A percentile compares a stretch with the other conserved stretches of the same genome.
Conservation (phyloP, 2,329 filamentous ascomycete genomes). For the Westerdykella aurantiaca region DNA sequence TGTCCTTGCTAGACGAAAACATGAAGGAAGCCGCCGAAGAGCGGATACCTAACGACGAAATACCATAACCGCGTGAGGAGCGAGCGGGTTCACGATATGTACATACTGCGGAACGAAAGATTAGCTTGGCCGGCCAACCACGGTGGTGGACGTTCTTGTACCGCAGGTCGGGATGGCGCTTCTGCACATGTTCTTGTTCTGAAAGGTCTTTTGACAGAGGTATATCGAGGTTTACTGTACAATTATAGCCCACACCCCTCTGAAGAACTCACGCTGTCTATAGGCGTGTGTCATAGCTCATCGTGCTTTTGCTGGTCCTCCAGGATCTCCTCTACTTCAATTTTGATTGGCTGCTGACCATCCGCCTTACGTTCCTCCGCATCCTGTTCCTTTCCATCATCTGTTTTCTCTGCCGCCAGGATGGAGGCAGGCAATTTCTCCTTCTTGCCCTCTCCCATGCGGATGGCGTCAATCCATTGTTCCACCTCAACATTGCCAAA, state of each 20-base stretch:
- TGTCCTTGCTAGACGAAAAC: slow-evolving; percentile 23
- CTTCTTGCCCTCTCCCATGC: slow-evolving; percentile 80
- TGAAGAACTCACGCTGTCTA: too few relatives aligned
- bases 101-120: too few relatives aligned
- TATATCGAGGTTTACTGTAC: too few relatives aligned
- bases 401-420: slow-evolving; percentile 23
- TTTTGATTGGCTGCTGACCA: slow-evolving; percentile 27
- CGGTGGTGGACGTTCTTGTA: too few relatives aligned
- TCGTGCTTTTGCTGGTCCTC: slow-evolving; percentile 20
- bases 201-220: too few relatives aligned
- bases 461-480: slow-evolving; percentile 84
- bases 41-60: slow-evolving; percentile 18
- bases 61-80: slow-evolving; percentile 5
- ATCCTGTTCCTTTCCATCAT: slow-evolving; percentile 12
- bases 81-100: too few relatives aligned
- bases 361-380: slow-evolving; percentile 8
- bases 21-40: slow-evolving; percentile 20
- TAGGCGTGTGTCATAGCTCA: slow-evolving; percentile 15
- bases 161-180: too few relatives aligned
- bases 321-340: slow-evolving; percentile 27
- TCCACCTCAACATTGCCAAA: slow-evolving; percentile 62
- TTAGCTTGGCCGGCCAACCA: too few relatives aligned
- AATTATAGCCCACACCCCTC: too few relatives aligned
- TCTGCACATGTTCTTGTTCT: too few relatives aligned
- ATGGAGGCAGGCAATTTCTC: slow-evolving; percentile 56